Evolutionary conservation across 495 filamentous ascomycete genomes (phyloP), one percentile per base, ranked within the genome.

Genomic region (Viridothelium virens): DNA sequence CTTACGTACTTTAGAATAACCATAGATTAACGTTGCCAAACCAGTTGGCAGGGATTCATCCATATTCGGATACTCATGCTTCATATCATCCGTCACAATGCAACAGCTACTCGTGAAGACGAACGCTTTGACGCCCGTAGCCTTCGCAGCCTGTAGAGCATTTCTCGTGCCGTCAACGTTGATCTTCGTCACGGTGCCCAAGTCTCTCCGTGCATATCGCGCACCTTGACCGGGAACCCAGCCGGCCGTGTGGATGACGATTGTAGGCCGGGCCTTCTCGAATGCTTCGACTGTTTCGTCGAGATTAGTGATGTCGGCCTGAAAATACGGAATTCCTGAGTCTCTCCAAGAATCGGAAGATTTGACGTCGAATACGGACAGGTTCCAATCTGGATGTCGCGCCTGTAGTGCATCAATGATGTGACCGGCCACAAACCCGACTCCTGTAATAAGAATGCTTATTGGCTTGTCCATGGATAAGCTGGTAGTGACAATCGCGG

Each of bases 1-100:
- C 7, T 44, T 38, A 34, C 53, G 31, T 59, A 82, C 84, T 79
- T 86, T 87, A 34, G 82, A 84, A 68, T 84, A 81, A 33, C 84
- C 83, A 70, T 88, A 88, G 39, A 83, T 79, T 61, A 83, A 75
- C 1, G 77, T 84, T 31, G 72, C 77, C 39, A 67, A 70, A 16
- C 81, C 78, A 1, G 75, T 79, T 25, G 82, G 82, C 75, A 83
- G 81, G 33, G 59, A 70, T 71, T 86, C 84, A 68, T 84, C 77
- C 65, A 84, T 80, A 70, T 87, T 84, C 12, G 68, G 73, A 72
- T 84, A 83, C 38, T 81, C 74, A 63, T 76, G 70, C 16, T 73
- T 73, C 72, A 84, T 71, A 68, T 86, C 80, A 73, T 88, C 85
- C 14, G 78, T 81, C 61, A 84, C 75, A 48, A 81, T 79, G 33